Conservation (phyloP, 106 monocot genomes). For the Phalaenopsis aphrodite region DNA sequence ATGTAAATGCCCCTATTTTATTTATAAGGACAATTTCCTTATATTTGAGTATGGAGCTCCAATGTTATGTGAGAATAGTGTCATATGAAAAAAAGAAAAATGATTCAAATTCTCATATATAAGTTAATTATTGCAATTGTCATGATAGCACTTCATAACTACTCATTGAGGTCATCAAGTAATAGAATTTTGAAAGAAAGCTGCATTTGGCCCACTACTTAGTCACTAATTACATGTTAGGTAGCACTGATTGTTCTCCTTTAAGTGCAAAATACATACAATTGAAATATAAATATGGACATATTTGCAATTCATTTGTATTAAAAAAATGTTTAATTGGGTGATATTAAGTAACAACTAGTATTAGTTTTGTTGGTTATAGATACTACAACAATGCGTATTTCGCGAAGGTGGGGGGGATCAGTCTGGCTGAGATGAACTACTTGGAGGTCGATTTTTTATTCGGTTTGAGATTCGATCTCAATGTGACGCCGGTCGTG, state of each 20-base stretch:
- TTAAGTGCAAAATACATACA: background rate
- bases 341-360: no score
- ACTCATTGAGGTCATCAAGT: background rate
- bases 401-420: constrained; percentile 82
- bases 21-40: no score
- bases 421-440: constrained; percentile 78
- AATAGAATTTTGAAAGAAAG: constrained; percentile 1
- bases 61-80: no score
- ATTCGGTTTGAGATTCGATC: constrained; percentile 60
- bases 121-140: background rate
- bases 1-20: no score
- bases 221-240: background rate
- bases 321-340: no score
- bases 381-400: constrained; percentile 87
- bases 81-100: background rate
- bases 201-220: background rate
- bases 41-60: no score
- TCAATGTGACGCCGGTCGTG: constrained; percentile 52
- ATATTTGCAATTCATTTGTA: no score
- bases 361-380: background rate
- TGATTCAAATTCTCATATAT: background rate
- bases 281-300: background rate
- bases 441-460: constrained; percentile 74
- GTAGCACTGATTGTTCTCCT: background rate
- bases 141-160: background rate